phyloP scores from a whole-genome alignment of 2,329 filamentous ascomycete species.

The Fusarium armeniacum region DNA sequence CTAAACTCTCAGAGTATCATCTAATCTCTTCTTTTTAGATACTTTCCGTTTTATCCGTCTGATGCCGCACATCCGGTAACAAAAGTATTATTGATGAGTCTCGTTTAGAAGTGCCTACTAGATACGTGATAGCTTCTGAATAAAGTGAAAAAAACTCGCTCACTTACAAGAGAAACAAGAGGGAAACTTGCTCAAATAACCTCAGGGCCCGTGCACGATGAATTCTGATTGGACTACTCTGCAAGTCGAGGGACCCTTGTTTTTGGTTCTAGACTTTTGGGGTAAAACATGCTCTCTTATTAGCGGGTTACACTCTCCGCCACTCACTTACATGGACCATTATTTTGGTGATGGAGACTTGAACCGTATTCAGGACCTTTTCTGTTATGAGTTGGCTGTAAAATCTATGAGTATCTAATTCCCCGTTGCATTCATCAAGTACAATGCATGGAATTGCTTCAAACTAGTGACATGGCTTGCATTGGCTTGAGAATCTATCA shows the following conservation, averaged over 20 bases:
- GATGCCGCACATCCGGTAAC: slow-evolving; percentile 39
- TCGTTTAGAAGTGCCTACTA: background rate
- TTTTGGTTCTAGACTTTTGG: slow-evolving; percentile 35
- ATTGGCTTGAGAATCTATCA: slow-evolving; percentile 18
- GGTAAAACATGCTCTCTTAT: slow-evolving; percentile 30
- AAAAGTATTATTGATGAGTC: background rate
- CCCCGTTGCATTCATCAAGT: background rate
- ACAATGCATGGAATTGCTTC: background rate
- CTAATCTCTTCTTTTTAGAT: background rate
- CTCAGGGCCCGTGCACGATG: slow-evolving; percentile 49
- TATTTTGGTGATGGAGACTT: slow-evolving; percentile 23
- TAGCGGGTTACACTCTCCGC: slow-evolving; percentile 12
- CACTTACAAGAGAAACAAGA: slow-evolving; percentile 18
- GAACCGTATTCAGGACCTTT: too few relatives aligned
- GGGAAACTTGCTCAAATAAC: slow-evolving; percentile 58
- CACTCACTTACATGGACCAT: slow-evolving; percentile 19
- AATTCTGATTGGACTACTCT: slow-evolving; percentile 39
- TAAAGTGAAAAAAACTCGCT: slow-evolving; percentile 20
- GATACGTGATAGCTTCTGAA: background rate
- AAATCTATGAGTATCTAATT: background rate
- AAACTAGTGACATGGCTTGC: slow-evolving; percentile 14
- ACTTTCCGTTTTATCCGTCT: slow-evolving; percentile 32
- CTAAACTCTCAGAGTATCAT: background rate
- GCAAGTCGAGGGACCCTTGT: slow-evolving; percentile 31
- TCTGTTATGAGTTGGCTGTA: too few relatives aligned